Conservation (phyloP, 2,329 filamentous ascomycete species). For the Penicillium sp. region DNA sequence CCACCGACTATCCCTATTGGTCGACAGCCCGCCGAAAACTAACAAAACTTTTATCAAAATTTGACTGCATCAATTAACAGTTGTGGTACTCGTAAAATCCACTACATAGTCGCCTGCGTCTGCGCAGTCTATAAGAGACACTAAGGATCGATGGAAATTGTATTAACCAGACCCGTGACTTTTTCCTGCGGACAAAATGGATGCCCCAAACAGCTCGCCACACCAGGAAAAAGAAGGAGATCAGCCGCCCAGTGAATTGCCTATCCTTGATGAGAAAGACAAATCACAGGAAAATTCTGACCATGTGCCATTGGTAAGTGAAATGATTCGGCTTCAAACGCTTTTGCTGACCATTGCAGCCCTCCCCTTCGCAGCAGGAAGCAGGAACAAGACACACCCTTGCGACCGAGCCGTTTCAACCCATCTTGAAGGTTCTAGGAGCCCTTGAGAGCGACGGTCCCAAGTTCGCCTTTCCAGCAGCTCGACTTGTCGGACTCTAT, state of each 20-base stretch:
- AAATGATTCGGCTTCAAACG: no score
- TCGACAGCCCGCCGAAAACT: no score
- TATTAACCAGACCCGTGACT: neutral
- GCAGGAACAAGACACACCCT: neutral
- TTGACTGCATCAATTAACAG: neutral
- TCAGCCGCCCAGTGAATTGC: no score
- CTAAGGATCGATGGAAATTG: neutral
- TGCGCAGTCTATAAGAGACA: neutral
- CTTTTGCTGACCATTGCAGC: no score
- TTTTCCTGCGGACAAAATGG: neutral
- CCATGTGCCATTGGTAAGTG: no score
- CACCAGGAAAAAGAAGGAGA: no score
- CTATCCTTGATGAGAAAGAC: no score
- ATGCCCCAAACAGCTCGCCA: neutral
- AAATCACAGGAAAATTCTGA: no score
- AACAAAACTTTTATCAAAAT: neutral
- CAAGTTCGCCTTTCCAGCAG: neutral
- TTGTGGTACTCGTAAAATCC: neutral
- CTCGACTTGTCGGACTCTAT: neutral
- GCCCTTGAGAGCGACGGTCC: constrained; percentile 1
- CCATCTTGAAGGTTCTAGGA: neutral
- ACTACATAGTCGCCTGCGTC: neutral
- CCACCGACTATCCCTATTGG: neutral
- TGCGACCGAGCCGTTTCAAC: neutral
- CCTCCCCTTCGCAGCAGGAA: no score